Base-by-base conservation (phyloP, 768 basidiomycete genomes). In the Mycena venus region DNA sequence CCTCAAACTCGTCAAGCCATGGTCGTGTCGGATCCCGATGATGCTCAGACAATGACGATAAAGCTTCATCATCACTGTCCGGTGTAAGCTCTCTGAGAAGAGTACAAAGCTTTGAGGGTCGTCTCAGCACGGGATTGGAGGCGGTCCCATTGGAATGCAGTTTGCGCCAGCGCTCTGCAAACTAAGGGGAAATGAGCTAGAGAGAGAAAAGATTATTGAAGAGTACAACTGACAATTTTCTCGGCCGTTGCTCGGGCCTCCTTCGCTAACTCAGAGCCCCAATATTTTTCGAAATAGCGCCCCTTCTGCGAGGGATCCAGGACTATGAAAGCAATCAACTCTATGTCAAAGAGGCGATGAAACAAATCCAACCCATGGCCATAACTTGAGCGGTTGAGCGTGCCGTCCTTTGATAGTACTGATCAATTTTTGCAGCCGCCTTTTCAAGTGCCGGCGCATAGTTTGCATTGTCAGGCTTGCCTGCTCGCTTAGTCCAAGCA, bases 331-430 rank as follows among this genome's bases (percentile, higher is more conserved):
- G n/a, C 6, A 31, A 78, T n/a, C n/a, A n/a, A n/a, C n/a, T n/a
- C n/a, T n/a, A n/a, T n/a, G n/a, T n/a, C n/a, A n/a, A n/a, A n/a
- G n/a, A n/a, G n/a, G n/a, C n/a, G n/a, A n/a, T n/a, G n/a, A n/a
- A n/a, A n/a, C n/a, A n/a, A n/a, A n/a, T n/a, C n/a, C 70, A n/a
- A 83, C 82, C 70, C 80, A 83, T 82, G 0, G 77, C 69, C 69
- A 85, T 75, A 12, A 79, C 81, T 68, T 84, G n/a, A n/a, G n/a
- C n/a, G n/a, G n/a, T n/a, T n/a, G n/a, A n/a, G n/a, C n/a, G n/a
- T n/a, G n/a, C n/a, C n/a, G 82, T 81, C 70, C 81, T 80, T 23
- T 82, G 31, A 72, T 84, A 84, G 60, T 85, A 85, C 10, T 80
- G 75, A 1, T 70, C 64, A 29, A 86, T 71, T 34, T 84, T 85